Percentiles rank a stretch among this genome's conserved stretches.
phyloP scores from a whole-genome alignment of 768 basidiomycete genomes.

The Nevesoporus exiguus region DNA sequence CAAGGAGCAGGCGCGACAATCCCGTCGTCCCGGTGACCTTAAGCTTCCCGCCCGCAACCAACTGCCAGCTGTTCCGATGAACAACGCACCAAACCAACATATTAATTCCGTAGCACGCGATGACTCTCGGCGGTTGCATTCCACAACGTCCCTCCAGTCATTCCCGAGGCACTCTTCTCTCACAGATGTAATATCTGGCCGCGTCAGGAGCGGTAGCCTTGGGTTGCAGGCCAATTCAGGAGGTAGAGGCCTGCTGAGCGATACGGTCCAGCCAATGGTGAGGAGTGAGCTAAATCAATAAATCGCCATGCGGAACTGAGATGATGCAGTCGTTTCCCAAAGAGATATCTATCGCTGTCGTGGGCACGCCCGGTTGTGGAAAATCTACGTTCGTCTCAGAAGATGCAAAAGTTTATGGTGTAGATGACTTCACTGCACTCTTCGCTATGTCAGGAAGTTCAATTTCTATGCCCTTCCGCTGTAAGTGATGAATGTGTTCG shows the following conservation, averaged over 20 bases:
- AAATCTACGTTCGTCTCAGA: slow-evolving; percentile 80
- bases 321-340: slow-evolving; percentile 25
- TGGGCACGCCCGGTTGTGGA: slow-evolving; percentile 77
- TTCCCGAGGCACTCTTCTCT: slow-evolving; percentile 32
- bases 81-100: slow-evolving; percentile 33
- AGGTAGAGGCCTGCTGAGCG: slow-evolving; percentile 16
- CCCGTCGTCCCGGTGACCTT: slow-evolving; percentile 55
- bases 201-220: slow-evolving; percentile 60
- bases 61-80: slow-evolving; percentile 32
- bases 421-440: slow-evolving; percentile 41
- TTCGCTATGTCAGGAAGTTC: slow-evolving; percentile 34
- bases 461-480: slow-evolving; percentile 36
- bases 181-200: slow-evolving; percentile 38
- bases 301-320: slow-evolving; percentile 6
- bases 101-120: slow-evolving; percentile 38
- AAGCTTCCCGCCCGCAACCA: slow-evolving; percentile 58
- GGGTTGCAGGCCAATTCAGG: slow-evolving; percentile 39
- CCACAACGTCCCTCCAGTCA: slow-evolving; percentile 38
- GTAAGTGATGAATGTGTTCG: slow-evolving; percentile 27
- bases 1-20: slow-evolving; percentile 40
- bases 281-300: slow-evolving; percentile 6
- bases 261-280: slow-evolving; percentile 25
- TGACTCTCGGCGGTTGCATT: slow-evolving; percentile 37
- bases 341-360: slow-evolving; percentile 64
- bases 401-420: slow-evolving; percentile 62